A percentile compares a stretch with the other conserved stretches of the same genome.
Conservation (phyloP, 139 green algal species). For the Klebsormidium nitens region DNA sequence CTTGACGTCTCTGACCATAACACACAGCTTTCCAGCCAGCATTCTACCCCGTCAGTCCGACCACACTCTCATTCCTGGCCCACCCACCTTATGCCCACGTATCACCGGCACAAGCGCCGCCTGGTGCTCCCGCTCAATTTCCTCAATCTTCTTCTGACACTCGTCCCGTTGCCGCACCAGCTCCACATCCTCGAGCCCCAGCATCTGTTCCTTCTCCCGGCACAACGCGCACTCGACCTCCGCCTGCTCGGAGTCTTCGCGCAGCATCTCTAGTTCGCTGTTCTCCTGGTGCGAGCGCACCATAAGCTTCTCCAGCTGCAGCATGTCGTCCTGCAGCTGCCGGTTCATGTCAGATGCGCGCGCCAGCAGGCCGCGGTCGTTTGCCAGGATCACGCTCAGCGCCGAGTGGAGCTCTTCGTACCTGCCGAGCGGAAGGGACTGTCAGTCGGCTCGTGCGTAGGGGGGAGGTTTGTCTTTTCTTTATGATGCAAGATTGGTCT, state of each 20-base stretch:
- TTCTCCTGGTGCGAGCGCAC: background rate
- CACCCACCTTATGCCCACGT: slow-evolving; percentile 13
- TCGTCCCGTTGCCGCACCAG: slow-evolving; percentile 54
- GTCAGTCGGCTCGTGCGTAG: no score
- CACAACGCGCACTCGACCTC: slow-evolving; percentile 55
- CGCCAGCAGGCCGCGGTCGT: background rate
- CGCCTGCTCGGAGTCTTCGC: slow-evolving; percentile 64
- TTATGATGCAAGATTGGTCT: no score
- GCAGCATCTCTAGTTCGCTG: slow-evolving; percentile 42
- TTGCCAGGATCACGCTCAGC: background rate
- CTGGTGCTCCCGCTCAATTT: slow-evolving; percentile 46
- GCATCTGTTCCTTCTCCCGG: slow-evolving; percentile 59
- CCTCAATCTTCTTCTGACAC: slow-evolving; percentile 36
- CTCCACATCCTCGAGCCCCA: slow-evolving; percentile 55
- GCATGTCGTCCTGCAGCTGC: background rate
- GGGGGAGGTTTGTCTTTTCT: no score
- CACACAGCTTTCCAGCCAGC: no score
- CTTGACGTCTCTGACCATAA: no score
- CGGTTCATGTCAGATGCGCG: background rate
- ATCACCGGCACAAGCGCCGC: slow-evolving; percentile 35
- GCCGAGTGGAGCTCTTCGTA: background rate
- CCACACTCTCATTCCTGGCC: no score
- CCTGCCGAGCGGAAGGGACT: no score
- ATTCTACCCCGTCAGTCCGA: no score
- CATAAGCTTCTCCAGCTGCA: background rate